Evolutionary conservation across 805 yeast species (phyloP), one percentile per base, ranked within the genome.

Genomic region (Blastobotrys robertii): DNA sequence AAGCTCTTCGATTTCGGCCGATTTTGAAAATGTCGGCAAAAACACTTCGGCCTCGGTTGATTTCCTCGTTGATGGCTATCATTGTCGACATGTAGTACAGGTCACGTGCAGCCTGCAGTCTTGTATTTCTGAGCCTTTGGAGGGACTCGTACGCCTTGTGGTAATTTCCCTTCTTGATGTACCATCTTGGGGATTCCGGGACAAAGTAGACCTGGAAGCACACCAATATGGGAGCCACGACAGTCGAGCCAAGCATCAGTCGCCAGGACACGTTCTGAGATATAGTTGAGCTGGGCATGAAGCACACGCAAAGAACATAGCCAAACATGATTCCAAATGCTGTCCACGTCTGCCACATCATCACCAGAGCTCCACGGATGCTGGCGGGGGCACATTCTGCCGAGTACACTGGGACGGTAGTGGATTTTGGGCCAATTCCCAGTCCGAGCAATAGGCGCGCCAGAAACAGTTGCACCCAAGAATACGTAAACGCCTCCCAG

Each of bases 1-100:
- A 77, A 42, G 92, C 94, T 57, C 85, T 81, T 64, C 94, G 75
- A 62, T 83, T 84, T 68, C 95, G 76, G 61, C 92, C 74, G 38
- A 82, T 69, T 1, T 80, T 71, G 58, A 84, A 68, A 68, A 84
- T 47, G 35, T 61, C 65, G 35, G 42, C 11, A 3, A 62, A 22
- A n/a, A 47, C 49, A 57, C 58, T 55, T 50, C 38, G 65, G 54
- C 44, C 77, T 47, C 32, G 52, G 55, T 43, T 65, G 60, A 45
- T 49, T 19, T 53, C 56, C 34, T 61, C 57, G 42, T 58, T 63
- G 49, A 72, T 69, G 13, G 73, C 60, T 37, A 67, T 65, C 47
- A 77, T 67, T 11, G 74, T 72, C 46, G 72, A 64, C 58, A 77
- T 75, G 59, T 77, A 72, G 60, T 73, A 79, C 44, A 76, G 67